Evolutionary conservation across 805 yeast species (phyloP), one percentile per base, ranked within the genome.

Genomic region (Candida chauliodis): DNA sequence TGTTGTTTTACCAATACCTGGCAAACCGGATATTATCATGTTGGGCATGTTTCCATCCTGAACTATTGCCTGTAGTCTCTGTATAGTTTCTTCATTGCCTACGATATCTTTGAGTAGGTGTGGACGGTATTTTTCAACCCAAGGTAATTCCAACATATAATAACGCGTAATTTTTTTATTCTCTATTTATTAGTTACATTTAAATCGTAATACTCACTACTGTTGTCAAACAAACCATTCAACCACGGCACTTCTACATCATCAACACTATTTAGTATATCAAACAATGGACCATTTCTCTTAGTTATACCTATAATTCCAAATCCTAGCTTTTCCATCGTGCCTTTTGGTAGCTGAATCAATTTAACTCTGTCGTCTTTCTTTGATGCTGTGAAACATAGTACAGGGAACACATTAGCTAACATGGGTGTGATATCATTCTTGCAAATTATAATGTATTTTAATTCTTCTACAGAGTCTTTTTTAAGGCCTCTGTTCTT

Each of bases 1-100:
- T 0, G 99, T 93, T 2, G 99, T 93, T 58, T 93, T 93, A 29
- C 99, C 99, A 40, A 93, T 91, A 49, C 99, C 99, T 2, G 99
- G 99, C 32, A 88, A 66, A 2, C 99, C 95, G n/a, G 93, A 83
- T 31, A 93, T 84, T 50, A 93, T 90, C 76, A 93, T 70, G 62
- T 93, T 96, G 1, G 99, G 98, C 87, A 93, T 84, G 61, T 93
- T 93, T 22, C 99, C 99, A 52, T 90, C 96, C 34, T 75, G 63
- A 4, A 95, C 96, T 36, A 93, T 90, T 43, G 87, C 76, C 51
- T 82, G 77, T 38, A 93, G 70, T 26, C 97, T 74, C 44, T 82
- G 88, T 3, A 93, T 75, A 3, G 98, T 91, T 44, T 90, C 98
- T 40, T 76, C 81, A 52, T 93, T 93, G 8, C 99, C 99, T 8